Evolutionary conservation across 495 filamentous ascomycete species (phyloP).

Genomic region (Hypoxylon crocopeplum): DNA sequence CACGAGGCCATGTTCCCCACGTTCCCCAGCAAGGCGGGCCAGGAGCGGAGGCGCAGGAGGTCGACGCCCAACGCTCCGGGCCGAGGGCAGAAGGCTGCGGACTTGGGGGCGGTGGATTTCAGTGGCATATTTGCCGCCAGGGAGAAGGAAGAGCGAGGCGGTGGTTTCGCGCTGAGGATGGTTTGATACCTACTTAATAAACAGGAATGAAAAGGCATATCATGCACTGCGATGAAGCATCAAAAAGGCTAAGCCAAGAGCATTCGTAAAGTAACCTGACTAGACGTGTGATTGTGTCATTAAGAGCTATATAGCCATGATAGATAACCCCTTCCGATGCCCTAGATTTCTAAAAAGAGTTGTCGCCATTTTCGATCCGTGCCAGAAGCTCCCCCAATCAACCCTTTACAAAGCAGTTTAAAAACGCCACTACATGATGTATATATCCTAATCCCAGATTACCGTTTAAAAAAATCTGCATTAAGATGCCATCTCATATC

Average conservation of each 20-base stretch:
- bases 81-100: constrained; percentile 72
- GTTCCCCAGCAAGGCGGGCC: constrained; percentile 92
- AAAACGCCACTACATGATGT: constrained; percentile 35
- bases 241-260: constrained; percentile 5
- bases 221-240: constrained; percentile 14
- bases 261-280: constrained; percentile 12
- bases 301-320: constrained; percentile 44
- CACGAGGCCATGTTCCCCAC: constrained; percentile 86
- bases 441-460: constrained; percentile 25
- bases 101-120: constrained; percentile 74
- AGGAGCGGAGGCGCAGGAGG: constrained; percentile 78
- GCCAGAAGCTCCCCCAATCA: constrained; percentile 20
- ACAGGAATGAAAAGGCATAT: constrained; percentile 2
- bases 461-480: constrained; percentile 21
- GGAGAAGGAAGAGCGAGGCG: constrained; percentile 77
- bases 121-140: constrained; percentile 77
- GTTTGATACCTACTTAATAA: constrained; percentile 49
- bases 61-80: constrained; percentile 88
- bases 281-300: constrained; percentile 31
- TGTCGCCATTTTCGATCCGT: constrained; percentile 28
- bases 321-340: constrained; percentile 30
- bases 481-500: constrained; percentile 22
- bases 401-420: constrained; percentile 10
- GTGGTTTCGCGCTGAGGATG: constrained; percentile 81
- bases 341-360: constrained; percentile 26